Evolutionary conservation across 495 filamentous ascomycete species (phyloP), one percentile per base, ranked within the genome.

Genomic region (Neurospora sp.): DNA sequence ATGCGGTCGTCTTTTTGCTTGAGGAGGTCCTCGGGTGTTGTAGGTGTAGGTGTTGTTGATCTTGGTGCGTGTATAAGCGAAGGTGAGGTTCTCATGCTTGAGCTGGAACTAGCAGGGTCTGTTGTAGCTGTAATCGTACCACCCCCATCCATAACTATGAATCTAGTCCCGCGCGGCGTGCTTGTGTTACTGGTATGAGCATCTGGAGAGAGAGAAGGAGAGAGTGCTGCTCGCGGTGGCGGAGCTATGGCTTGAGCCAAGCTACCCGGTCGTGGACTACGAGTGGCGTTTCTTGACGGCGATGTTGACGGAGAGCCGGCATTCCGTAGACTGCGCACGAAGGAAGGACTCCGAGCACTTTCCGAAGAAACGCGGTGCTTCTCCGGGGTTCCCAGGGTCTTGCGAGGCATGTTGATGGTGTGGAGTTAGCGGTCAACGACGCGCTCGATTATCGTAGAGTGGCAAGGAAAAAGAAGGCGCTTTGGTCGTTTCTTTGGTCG

Each of bases 1-100:
- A 87, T 86, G 69, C 80, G 80, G 68, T 75, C 75, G 74, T 86
- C 83, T 59, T 81, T 80, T 45, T 82, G 77, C 69, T 74, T 78
- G 70, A 82, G 75, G 53, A 79, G 71, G 20, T 77, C 76, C 12
- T 74, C 78, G 20, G 48, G 27, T 73, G 77, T 73, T 41, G 76
- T 17, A 10, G 41, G 4, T 17, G 40, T 22, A 9, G 70, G 39
- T 42, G 69, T 61, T 73, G 65, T 41, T 72, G 61, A 27, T 37
- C 42, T 42, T 17, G 39, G 8, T 44, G 69, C 3, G 20, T 40
- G 6, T 69, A 41, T 31, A 12, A 37, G 39, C 10, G 69, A 42
- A 17, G 70, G 68, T 16, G 70, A 53, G 8, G 48, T 17, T 20
- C 17, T 39, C 31, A 37, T 20, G 27, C 70, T 40, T 20, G 45